phyloP scores from a whole-genome alignment of 2,329 filamentous ascomycete genomes.

The Helotiales sp. region DNA sequence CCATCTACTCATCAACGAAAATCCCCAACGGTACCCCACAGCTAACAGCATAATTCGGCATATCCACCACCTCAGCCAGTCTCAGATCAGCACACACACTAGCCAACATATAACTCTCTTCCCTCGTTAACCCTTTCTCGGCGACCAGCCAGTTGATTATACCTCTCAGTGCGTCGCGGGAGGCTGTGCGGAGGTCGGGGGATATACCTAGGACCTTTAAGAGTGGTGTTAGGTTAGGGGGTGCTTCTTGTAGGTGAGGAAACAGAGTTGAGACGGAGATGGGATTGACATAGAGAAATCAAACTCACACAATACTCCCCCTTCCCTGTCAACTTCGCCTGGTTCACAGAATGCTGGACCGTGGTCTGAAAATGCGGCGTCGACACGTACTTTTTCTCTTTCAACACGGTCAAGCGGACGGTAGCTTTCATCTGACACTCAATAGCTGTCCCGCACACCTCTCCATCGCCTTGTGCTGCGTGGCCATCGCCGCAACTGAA shows the following conservation, averaged over 20 bases:
- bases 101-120: slow-evolving; percentile 53
- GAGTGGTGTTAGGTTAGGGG: no score
- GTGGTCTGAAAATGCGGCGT: slow-evolving; percentile 48
- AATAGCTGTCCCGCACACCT: slow-evolving; percentile 56
- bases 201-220: no score
- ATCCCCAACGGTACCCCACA: slow-evolving; percentile 50
- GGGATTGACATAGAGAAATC: no score
- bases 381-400: slow-evolving; percentile 45
- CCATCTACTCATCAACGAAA: no score
- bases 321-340: slow-evolving; percentile 31
- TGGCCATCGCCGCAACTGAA: slow-evolving; percentile 57
- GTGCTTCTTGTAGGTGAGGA: no score
- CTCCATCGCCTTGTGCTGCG: slow-evolving; percentile 54
- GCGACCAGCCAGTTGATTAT: slow-evolving; percentile 49
- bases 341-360: slow-evolving; percentile 11
- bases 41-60: slow-evolving; percentile 53
- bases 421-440: slow-evolving; percentile 52
- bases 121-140: slow-evolving; percentile 45
- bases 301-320: slow-evolving; percentile 49
- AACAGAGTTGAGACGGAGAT: no score
- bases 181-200: no score
- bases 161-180: slow-evolving; percentile 48
- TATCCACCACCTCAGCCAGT: slow-evolving; percentile 53
- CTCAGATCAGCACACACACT: slow-evolving; percentile 51
- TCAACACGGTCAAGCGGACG: slow-evolving; percentile 48